Evolutionary conservation across 2,329 filamentous ascomycete genomes (phyloP), one percentile per base, ranked within the genome.

Genomic region (Aspergillus brasiliensis): DNA sequence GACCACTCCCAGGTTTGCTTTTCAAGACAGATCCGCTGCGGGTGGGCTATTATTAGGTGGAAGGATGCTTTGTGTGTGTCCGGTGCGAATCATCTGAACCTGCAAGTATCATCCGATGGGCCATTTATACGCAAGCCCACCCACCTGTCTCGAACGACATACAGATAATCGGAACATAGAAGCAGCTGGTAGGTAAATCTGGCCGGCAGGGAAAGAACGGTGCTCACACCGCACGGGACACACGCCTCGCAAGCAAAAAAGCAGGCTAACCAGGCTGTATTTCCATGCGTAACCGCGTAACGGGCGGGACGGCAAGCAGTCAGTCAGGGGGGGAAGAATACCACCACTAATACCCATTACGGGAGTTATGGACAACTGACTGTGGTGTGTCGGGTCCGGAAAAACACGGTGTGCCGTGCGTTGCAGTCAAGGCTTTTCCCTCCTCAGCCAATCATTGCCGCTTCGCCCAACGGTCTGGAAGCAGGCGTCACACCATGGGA

Each of bases 401-500:
- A 46, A 34, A 55, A 55, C 52, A 38, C 27, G 25, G 28, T 21
- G 7, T 10, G 17, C 52, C 38, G 38, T 25, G 15, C 15, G 37
- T 17, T n/a, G n/a, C 15, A 51, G n/a, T 31, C n/a, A 44, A 42
- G 23, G 37, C 51, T 25, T 42, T 44, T 25, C 23, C n/a, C 17
- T 13, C 25, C 8, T 10, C 28, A 8, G 52, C 52, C 52, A 55
- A 55, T 55, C 38, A 34, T 42, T 8, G 28, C 38, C 19, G 52
- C 17, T 34, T 34, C 52, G 23, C n/a, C 52, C 42, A 55, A 55
- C 52, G 52, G 52, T 55, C 38, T 44, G 52, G 52, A 44, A 40
- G n/a, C 13, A 19, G 13, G 51, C 51, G 23, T 54, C 56, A 28
- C 56, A 53, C 44, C 44, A 54, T 17, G 42, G 51, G 27, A 51